Conservation (phyloP, 2,329 filamentous ascomycete species). For the Pyricularia pennisetigena region DNA sequence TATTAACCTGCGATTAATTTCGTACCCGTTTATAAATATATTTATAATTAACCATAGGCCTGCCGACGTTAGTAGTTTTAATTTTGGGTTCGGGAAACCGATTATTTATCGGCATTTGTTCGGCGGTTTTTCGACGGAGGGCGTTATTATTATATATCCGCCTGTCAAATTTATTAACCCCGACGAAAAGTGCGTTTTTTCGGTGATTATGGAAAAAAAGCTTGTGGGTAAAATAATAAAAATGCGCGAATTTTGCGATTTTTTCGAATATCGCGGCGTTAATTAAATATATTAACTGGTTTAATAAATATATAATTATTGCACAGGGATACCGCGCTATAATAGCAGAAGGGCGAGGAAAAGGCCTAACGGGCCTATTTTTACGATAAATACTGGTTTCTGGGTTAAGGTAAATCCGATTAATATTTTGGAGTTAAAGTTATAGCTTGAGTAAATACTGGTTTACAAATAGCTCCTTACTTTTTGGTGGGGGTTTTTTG, state of each 20-base stretch:
- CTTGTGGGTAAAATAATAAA: neutral
- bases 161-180: neutral
- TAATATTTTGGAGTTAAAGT: no score
- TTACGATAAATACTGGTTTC: no score
- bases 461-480: no score
- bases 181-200: neutral
- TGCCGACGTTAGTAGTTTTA: constrained; percentile 14
- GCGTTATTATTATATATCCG: neutral
- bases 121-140: constrained; percentile 5
- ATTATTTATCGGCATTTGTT: constrained; percentile 21
- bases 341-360: no score
- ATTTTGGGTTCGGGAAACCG: constrained; percentile 28
- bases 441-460: no score
- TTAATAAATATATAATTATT: no score
- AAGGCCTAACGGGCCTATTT: no score
- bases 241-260: neutral
- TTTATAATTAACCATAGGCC: constrained; percentile 26
- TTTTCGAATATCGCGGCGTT: neutral
- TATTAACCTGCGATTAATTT: constrained; percentile 22
- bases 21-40: constrained; percentile 23
- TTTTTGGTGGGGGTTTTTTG: no score
- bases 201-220: neutral
- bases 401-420: no score
- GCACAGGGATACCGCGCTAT: no score
- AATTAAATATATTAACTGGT: neutral